Base-by-base conservation (phyloP, 2,329 filamentous ascomycete genomes). In the Colletotrichum tanaceti region DNA sequence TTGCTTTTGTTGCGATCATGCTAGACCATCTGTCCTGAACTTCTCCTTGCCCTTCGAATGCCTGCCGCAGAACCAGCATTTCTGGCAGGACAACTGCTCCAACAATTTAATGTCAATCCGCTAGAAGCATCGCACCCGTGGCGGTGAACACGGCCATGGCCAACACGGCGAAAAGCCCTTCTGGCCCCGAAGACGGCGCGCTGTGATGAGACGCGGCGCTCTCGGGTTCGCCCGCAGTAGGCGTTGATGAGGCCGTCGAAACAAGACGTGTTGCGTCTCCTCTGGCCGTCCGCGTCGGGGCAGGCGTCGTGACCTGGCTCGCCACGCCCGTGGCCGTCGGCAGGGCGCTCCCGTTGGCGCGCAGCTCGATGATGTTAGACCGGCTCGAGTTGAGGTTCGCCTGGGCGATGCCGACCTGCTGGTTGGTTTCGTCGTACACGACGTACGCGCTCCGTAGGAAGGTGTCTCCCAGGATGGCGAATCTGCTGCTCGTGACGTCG, bases 391-490 rank as follows among this genome's bases (percentile, higher is more conserved):
- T 84, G 61, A 85, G 74, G 71, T 85, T 86, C 57, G 87, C 81
- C 77, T 85, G 85, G 0, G 70, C 91, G 38, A 93, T 79, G 2
- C 88, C 90, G 71, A 93, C 89, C 78, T 91, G 84, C 75, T 92
- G 89, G 76, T 91, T 92, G 20, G 83, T 86, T 38, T 93, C 82
- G 75, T 93, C 91, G 75, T 92, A 93, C 7, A 94, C 91, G 10
- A 93, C 86, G 72, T 94, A 94, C 0, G 91, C 91, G 41, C 89
- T 91, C 54, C 91, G 85, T 59, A 94, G 81, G 76, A 94, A 94
- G 0, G 91, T 92, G 75, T 93, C 91, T 14, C 91, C 91, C 38
- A 72, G 32, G 14, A 94, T 80, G 2, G 93, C 87, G 24, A 67
- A 67, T 14, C 85, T 85, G 5, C 88, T 73, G 65, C 78, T 88